These are phyloP conservation scores for Bondarzewia mesenterica DNA, from an alignment of 1,284 basidiomycete genomes.

Conservation along the genomic window DNA sequence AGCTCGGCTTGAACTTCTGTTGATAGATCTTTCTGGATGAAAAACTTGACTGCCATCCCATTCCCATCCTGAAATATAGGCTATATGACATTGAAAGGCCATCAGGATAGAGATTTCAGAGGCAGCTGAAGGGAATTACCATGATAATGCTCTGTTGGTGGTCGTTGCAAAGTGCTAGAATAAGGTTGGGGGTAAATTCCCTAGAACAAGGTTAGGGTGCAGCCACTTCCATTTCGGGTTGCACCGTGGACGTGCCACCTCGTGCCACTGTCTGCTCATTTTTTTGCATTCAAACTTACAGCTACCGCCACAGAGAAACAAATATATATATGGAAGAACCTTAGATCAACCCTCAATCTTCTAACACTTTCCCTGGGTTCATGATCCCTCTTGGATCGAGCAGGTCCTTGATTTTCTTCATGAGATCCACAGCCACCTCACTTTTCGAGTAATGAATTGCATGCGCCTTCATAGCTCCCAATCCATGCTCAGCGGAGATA, in stretches of 20 bases:
- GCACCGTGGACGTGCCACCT: too few species aligned
- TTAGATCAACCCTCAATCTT: too few species aligned
- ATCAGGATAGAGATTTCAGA: background rate
- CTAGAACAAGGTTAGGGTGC: conserved; percentile 25
- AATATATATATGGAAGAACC: too few species aligned
- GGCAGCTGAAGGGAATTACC: conserved; percentile 5
- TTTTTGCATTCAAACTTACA: too few species aligned
- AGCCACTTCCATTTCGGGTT: conserved; percentile 6
- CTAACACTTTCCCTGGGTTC: conserved; percentile 81
- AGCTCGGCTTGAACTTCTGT: conserved; percentile 59
- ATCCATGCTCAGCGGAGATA: conserved; percentile 94
- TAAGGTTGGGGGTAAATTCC: conserved; percentile 17
- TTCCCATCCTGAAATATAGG: conserved; percentile 62
- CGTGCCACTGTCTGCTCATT: too few species aligned
- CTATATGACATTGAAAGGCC: conserved; percentile 16
- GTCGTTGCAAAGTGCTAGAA: conserved; percentile 6
- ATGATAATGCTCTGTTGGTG: conserved; percentile 5
- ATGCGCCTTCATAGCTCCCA: conserved; percentile 92
- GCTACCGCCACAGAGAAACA: too few species aligned
- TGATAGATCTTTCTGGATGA: conserved; percentile 70
- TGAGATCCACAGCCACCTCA: conserved; percentile 72
- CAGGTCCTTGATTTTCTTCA: conserved; percentile 86
- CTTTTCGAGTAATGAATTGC: conserved; percentile 88
- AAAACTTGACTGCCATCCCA: conserved; percentile 67
- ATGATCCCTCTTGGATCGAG: conserved; percentile 92